Conservation (phyloP, 371 early-diverging fungal species). For the Lichtheimia hyalospora region DNA sequence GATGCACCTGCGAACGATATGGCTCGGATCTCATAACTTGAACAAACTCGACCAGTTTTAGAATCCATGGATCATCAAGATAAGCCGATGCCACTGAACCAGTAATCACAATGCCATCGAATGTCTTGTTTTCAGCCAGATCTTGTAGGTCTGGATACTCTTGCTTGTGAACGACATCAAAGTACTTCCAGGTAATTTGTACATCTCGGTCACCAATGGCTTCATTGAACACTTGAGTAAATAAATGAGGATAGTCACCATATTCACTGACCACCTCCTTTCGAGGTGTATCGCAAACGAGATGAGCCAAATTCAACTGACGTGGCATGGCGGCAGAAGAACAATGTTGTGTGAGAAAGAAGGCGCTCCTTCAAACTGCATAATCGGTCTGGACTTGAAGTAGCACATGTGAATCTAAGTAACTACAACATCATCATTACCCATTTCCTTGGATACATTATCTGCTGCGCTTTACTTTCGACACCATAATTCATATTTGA, state of each 20-base stretch:
- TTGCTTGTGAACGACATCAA: conserved; percentile 43
- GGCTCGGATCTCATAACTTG: conserved; percentile 16
- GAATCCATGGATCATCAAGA: conserved; percentile 62
- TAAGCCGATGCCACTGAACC: conserved; percentile 40
- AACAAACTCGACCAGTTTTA: conserved; percentile 54
- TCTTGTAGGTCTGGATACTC: conserved; percentile 39
- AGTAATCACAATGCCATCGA: conserved; percentile 35
- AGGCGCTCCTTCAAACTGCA: neutral
- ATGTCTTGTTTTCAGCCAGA: conserved; percentile 21
- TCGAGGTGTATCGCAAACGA: conserved; percentile 59
- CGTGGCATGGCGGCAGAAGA: conserved; percentile 12
- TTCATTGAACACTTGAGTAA: conserved; percentile 27
- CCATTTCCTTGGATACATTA: no score
- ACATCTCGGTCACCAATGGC: conserved; percentile 26
- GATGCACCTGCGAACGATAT: conserved; percentile 11
- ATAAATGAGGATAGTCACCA: conserved; percentile 56
- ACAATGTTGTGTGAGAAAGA: conserved; percentile 3
- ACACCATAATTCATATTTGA: no score
- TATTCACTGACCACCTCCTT: conserved; percentile 43
- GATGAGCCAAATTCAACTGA: conserved; percentile 37
- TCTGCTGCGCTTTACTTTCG: no score
- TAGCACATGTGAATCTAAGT: no score
- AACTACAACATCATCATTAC: no score
- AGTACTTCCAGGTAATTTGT: conserved; percentile 33
- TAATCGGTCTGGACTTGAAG: no score